Evolutionary conservation across 805 yeast species (phyloP).

Genomic region (Teunomyces pallodes): DNA sequence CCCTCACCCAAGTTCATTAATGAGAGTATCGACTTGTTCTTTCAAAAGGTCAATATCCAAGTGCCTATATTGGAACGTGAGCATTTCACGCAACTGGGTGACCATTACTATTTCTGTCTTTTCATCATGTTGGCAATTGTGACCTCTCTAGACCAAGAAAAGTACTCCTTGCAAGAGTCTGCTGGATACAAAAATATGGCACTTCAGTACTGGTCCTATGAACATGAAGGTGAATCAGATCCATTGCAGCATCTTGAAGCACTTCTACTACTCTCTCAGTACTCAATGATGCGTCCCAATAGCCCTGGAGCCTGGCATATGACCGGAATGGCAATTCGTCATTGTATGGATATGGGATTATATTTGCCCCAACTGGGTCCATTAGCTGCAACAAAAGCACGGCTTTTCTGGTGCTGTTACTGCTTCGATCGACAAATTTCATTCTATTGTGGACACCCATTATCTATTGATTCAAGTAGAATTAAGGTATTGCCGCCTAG

Average conservation of each 20-base stretch:
- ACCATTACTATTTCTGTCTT: neutral
- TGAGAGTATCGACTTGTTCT: neutral
- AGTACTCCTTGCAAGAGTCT: neutral
- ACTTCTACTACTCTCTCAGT: constrained; percentile 1
- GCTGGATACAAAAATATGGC: neutral
- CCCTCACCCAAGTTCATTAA: neutral
- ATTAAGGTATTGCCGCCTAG: neutral
- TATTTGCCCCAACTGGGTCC: neutral
- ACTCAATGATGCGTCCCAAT: neutral
- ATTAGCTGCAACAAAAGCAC: neutral
- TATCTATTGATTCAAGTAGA: neutral
- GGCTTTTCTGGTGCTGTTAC: constrained; percentile 2
- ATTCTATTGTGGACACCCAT: neutral
- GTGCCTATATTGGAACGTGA: neutral
- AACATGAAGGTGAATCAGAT: neutral
- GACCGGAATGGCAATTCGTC: neutral
- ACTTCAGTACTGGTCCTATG: neutral
- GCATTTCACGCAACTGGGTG: neutral
- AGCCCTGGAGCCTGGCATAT: neutral
- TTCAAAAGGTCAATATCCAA: neutral
- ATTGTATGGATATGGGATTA: constrained; percentile 1
- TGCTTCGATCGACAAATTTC: neutral
- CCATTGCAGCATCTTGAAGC: constrained; percentile 1
- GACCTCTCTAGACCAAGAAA: neutral
- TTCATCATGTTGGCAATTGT: neutral